These are phyloP conservation scores for Hydnomerulius pinastri DNA, from an alignment of 768 basidiomycete species.

Conservation along the genomic window DNA sequence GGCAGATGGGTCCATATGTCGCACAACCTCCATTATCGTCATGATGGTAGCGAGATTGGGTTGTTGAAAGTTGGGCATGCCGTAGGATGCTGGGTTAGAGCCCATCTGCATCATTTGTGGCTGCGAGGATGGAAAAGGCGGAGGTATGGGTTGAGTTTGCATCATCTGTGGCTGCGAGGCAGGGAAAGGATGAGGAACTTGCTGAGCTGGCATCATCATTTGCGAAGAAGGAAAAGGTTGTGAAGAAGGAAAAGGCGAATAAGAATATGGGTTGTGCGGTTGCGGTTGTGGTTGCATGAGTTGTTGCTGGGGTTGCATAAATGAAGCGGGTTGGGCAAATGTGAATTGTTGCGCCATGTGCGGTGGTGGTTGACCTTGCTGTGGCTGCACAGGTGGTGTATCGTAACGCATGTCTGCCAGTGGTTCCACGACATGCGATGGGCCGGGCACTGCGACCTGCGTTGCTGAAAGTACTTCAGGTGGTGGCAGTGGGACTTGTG, in stretches of 20 bases:
- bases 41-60: slow-evolving; percentile 27
- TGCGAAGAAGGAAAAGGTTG: slow-evolving; percentile 21
- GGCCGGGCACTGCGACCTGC: neutral
- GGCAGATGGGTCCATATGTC: slow-evolving; percentile 27
- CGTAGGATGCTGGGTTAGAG: slow-evolving; percentile 7
- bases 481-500: neutral
- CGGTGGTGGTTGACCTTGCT: slow-evolving; percentile 5
- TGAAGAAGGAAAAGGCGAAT: slow-evolving; percentile 15
- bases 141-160: slow-evolving; percentile 7
- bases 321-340: slow-evolving; percentile 13
- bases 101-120: slow-evolving; percentile 15
- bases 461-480: neutral
- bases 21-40: slow-evolving; percentile 34
- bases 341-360: slow-evolving; percentile 10
- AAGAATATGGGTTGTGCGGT: slow-evolving; percentile 17
- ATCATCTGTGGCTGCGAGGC: slow-evolving; percentile 17
- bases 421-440: slow-evolving; percentile 5
- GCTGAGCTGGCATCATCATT: slow-evolving; percentile 16
- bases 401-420: neutral
- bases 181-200: slow-evolving; percentile 19
- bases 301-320: slow-evolving; percentile 9
- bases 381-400: neutral
- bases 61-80: slow-evolving; percentile 14
- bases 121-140: slow-evolving; percentile 17
- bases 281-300: slow-evolving; percentile 14